These are phyloP conservation scores for Phaffia rhodozyma DNA, from an alignment of 1,284 basidiomycete species.

Conservation along the genomic window DNA sequence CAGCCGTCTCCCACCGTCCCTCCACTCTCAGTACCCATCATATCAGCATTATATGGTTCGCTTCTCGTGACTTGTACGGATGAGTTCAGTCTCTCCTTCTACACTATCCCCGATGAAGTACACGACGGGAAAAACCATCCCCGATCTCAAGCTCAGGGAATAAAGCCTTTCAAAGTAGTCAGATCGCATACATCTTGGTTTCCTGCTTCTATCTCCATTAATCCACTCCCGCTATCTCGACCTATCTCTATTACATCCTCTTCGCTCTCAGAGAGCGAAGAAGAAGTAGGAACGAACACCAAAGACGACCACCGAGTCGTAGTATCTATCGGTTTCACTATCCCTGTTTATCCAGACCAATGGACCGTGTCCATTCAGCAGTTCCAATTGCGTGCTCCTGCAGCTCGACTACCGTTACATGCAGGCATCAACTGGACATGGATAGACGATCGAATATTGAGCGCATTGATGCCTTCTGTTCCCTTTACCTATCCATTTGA, in stretches of 20 bases:
- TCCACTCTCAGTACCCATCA: constrained; percentile 1
- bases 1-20: constrained; percentile 10
- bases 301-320: no score
- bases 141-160: neutral
- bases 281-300: no score
- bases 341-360: constrained; percentile 13
- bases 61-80: constrained; percentile 16
- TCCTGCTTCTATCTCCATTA: neutral
- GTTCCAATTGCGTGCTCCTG: neutral
- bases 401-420: neutral
- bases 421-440: neutral
- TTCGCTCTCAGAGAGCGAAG: no score
- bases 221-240: neutral
- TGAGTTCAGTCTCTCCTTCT: constrained; percentile 12
- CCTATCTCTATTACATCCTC: no score
- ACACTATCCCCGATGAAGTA: neutral
- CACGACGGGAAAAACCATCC: no score
- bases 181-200: constrained; percentile 11
- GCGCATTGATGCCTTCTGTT: neutral
- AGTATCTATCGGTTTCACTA: constrained; percentile 4
- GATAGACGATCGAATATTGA: neutral
- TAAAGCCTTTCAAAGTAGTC: constrained; percentile 5
- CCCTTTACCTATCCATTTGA: neutral
- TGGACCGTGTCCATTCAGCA: constrained; percentile 3
- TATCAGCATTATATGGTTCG: constrained; percentile 2